Percentiles rank a stretch among this genome's conserved stretches.
These are phyloP conservation scores for Coniochaeta sp. DNA, from an alignment of 2,329 filamentous ascomycete species.

Conservation along the genomic window DNA sequence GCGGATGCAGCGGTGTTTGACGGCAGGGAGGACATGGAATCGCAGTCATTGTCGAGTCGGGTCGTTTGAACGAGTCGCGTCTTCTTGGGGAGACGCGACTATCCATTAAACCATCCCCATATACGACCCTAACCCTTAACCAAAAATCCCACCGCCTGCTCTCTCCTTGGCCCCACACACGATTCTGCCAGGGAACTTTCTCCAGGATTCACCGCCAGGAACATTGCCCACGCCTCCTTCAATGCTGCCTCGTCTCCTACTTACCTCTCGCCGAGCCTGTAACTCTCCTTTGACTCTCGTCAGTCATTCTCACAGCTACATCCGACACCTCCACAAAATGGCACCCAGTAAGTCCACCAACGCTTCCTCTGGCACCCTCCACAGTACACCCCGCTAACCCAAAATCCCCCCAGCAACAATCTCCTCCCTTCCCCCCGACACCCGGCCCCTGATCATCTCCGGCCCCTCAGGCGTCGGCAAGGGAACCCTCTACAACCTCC, in stretches of 20 bases:
- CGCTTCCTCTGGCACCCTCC: neutral
- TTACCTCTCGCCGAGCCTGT: neutral
- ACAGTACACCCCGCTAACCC: neutral
- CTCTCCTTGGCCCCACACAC: neutral
- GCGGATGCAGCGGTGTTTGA: neutral
- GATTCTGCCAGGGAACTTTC: neutral
- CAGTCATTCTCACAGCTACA: neutral
- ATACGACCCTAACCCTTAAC: neutral
- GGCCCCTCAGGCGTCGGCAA: conserved; percentile 77
- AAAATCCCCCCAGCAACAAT: neutral
- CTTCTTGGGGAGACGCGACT: neutral
- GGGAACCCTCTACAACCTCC: conserved; percentile 67
- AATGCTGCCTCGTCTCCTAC: conserved; percentile 1
- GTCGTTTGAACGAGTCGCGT: neutral
- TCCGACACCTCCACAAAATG: neutral
- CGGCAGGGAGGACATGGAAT: neutral
- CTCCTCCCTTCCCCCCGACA: conserved; percentile 30
- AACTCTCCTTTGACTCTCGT: neutral
- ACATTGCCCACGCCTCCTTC: neutral
- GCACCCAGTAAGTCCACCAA: neutral
- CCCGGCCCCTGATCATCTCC: conserved; percentile 66
- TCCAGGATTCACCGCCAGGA: neutral
- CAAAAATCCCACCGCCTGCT: neutral
- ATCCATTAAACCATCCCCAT: neutral
- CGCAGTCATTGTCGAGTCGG: neutral